phyloP scores from a whole-genome alignment of 106 monocot species.

The Gastrodia elata region DNA sequence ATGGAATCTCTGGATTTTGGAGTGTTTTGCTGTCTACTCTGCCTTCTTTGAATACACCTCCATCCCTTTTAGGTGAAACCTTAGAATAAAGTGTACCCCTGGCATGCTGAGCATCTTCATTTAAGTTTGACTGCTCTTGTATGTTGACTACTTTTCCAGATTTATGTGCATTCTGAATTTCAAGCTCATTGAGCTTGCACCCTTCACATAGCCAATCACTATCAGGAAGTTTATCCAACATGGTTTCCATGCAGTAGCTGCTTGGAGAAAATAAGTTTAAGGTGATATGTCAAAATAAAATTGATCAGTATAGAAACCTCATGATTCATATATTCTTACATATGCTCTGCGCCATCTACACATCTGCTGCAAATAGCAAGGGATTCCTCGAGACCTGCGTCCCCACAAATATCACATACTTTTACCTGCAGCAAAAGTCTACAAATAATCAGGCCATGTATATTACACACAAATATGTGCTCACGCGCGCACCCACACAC shows the following conservation, averaged over 20 bases:
- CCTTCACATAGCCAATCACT: conserved; percentile 96
- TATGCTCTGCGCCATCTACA: conserved; percentile 96
- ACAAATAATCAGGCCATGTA: conserved; percentile 10
- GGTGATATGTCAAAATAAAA: neutral
- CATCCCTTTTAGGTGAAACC: conserved; percentile 17
- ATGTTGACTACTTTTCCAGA: conserved; percentile 15
- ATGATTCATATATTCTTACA: conserved; percentile 41
- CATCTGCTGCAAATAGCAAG: conserved; percentile 83
- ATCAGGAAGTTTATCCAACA: conserved; percentile 73
- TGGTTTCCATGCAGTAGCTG: conserved; percentile 88
- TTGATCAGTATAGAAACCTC: neutral
- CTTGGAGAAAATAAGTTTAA: conserved; percentile 11
- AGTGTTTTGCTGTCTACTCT: conserved; percentile 11
- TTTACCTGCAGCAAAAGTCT: conserved; percentile 52
- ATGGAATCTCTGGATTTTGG: conserved; percentile 17
- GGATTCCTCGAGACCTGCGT: conserved; percentile 72
- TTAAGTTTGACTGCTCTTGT: conserved; percentile 12
- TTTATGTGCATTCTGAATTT: conserved; percentile 24
- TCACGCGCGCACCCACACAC: too few relatives aligned
- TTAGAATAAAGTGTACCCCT: conserved; percentile 14
- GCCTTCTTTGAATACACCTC: conserved; percentile 8
- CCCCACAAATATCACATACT: conserved; percentile 98
- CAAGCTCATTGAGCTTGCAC: conserved; percentile 40
- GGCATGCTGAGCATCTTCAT: conserved; percentile 22
- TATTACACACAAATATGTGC: too few relatives aligned